Evolutionary conservation across 2,329 filamentous ascomycete species (phyloP), one percentile per base, ranked within the genome.

Genomic region (Saccharata proteae): DNA sequence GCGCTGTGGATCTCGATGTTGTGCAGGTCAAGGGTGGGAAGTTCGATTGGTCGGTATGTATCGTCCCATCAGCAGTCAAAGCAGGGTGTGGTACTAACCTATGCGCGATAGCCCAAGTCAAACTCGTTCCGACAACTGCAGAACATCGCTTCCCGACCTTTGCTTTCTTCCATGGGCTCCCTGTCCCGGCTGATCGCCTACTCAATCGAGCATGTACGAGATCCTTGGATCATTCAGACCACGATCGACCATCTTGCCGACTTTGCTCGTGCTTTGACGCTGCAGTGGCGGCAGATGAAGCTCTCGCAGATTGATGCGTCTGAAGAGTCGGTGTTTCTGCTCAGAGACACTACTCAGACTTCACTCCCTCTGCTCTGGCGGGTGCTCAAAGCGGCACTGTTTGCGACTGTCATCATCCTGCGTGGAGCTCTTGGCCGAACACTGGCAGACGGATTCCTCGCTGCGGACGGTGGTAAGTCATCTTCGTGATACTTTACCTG

Each of bases 291-390:
- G 19, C 69, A 73, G 38, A 82, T 73, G 48, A 77, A 78, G 33
- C 62, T 93, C 22, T 84, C 80, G 1, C 67, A 72, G 29, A 61
- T 92, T 22, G 83, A 92, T 41, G 54, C 65, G 8, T 69, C 74
- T 0, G 71, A 81, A 32, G 80, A 92, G 44, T 49, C 55, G 3
- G 56, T 67, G 6, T 70, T 66, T 31, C 57, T 93, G 5, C 71
- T 75, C 14, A 64, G 71, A 1, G 74, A 82, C 34, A 78, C 80
- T 0, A 51, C 74, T 20, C 65, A 71, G 38, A 71, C 57, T 12
- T 83, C 84, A 0, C 72, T 80, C 48, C 77, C 80, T 0, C 60
- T 69, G 17, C 62, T 93, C 4, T 88, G 82, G 79, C 74, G 75
- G 40, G 54, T 88, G 2, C 62, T 93, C 5, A 76, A 77, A 41